Conservation (phyloP, 257 asterid genomes). For the Fraxinus anomala region DNA sequence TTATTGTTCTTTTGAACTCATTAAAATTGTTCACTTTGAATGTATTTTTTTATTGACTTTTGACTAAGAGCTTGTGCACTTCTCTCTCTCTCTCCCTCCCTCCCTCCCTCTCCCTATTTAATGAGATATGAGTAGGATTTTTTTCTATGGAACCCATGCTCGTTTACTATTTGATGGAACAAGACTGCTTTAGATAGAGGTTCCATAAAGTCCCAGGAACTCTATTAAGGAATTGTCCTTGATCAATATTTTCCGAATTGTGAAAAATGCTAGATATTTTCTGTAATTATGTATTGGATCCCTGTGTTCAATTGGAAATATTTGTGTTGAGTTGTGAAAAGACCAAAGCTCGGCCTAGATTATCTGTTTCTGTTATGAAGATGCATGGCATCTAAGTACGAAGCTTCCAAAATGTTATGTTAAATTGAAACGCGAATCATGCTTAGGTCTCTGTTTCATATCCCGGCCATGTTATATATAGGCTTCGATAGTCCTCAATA, state of each 20-base stretch:
- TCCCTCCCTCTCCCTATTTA: too few relatives aligned
- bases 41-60: not conserved
- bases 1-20: not conserved
- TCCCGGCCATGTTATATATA: constrained; percentile 39
- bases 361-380: not conserved
- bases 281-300: not conserved
- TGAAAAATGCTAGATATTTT: not conserved
- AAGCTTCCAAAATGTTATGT: not conserved
- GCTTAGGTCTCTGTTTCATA: not conserved
- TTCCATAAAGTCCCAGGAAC: not conserved
- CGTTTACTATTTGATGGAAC: not conserved
- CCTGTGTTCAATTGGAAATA: not conserved
- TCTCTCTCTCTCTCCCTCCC: too few relatives aligned
- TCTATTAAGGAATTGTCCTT: not conserved
- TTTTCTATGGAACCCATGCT: too few relatives aligned
- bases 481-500: constrained; percentile 36
- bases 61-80: not conserved
- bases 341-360: not conserved
- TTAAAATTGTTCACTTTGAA: not conserved
- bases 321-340: not conserved
- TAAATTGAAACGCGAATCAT: not conserved
- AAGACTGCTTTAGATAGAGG: not conserved
- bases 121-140: not conserved
- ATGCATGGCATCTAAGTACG: not conserved
- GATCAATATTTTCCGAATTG: not conserved